Evolutionary conservation across 1,284 basidiomycete species (phyloP), one percentile per base, ranked within the genome.

Genomic region (Somion occarium): DNA sequence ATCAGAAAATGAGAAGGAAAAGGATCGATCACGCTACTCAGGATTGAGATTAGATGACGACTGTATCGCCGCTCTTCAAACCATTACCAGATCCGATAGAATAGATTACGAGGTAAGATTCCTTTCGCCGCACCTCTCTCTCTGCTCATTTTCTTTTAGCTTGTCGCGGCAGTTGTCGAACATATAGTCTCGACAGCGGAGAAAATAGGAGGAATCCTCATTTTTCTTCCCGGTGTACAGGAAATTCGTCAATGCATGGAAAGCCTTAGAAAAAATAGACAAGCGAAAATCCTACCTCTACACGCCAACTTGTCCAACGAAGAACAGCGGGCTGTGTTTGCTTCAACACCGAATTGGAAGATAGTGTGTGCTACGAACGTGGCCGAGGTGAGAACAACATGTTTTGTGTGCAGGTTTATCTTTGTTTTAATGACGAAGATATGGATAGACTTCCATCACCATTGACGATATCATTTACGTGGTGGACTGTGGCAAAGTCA

Each of bases 291-390:
- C 45, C 73, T 94, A 38, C 90, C 94, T 0, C 79, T 98, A 1
- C 95, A 98, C 63, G 92, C 94, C 11, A 97, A 97, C 65, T 72
- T 97, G 12, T 85, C 91, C 0, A 87, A 76, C 41, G 82, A 87
- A 15, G 94, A 97, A 62, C 95, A 98, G 68, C 82, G 84, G 9
- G 72, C 73, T 3, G 90, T 95, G 0, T 98, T 98, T 63, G 71
- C 74, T 7, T 75, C 78, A 0, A 78, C 78, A 0, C 69, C 76
- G 0, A 79, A 75, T 52, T 87, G 93, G 76, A 98, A 97, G 68
- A 81, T 97, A 41, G 85, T 98, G 27, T 90, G 85, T 0, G 80
- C 93, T 1, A 97, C 94, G 5, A 97, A 97, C 60, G 91, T 98
- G 23, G 91, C 91, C 4, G 87, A 89, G 75, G 85, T 79, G 57